Evolutionary conservation across 2,329 filamentous ascomycete species (phyloP).

Genomic region (Neospermospora avenae): DNA sequence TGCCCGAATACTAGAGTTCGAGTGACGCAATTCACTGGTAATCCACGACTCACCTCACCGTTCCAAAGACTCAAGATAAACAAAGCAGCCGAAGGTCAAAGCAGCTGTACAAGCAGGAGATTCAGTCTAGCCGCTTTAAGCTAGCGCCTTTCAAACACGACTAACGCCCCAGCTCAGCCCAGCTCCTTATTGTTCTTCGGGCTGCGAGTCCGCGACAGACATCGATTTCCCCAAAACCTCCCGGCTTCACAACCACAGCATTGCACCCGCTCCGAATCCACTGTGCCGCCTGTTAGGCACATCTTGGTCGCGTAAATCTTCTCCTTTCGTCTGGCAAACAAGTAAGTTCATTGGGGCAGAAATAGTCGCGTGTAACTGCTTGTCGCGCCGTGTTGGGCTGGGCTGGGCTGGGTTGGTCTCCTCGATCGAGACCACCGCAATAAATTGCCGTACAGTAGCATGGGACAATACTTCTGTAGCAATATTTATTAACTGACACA

Average conservation of each 20-base stretch:
- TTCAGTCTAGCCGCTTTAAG: no score
- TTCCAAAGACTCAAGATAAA: no score
- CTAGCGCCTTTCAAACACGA: background rate
- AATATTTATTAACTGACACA: constrained; percentile 22
- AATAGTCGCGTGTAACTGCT: constrained; percentile 15
- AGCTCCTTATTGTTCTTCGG: background rate
- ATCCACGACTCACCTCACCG: no score
- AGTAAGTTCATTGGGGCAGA: constrained; percentile 30
- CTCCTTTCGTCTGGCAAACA: constrained; percentile 5
- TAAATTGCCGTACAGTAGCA: background rate
- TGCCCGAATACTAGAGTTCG: no score
- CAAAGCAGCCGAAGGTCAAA: background rate
- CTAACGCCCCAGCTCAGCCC: no score
- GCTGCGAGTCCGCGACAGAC: background rate
- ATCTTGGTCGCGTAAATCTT: constrained; percentile 19
- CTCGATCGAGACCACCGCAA: background rate
- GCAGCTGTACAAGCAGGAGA: no score
- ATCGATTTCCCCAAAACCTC: background rate
- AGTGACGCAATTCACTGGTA: no score
- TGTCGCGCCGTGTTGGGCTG: background rate
- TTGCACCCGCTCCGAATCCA: constrained; percentile 3
- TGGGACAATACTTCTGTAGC: constrained; percentile 22
- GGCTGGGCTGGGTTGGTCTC: constrained; percentile 11
- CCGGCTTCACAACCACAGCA: background rate
- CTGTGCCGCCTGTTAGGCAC: constrained; percentile 5